These are phyloP conservation scores for Neofusicoccum parvum DNA, from an alignment of 2,329 filamentous ascomycete genomes.

Conservation along the genomic window DNA sequence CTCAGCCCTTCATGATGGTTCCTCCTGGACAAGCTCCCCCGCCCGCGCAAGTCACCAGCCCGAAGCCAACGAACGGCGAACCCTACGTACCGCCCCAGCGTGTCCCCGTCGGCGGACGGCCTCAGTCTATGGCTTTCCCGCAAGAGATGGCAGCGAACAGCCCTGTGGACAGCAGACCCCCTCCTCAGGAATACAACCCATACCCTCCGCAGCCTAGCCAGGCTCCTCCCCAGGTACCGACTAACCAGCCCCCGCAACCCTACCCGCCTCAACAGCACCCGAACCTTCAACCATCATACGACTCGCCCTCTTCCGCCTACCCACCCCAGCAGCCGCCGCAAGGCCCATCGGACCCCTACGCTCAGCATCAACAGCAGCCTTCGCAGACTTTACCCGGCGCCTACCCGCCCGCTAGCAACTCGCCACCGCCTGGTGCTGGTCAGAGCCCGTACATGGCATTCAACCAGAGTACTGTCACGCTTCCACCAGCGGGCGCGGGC, in stretches of 20 bases:
- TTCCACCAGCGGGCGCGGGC: conserved; percentile 24
- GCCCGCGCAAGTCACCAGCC: conserved; percentile 23
- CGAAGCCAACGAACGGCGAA: conserved; percentile 34
- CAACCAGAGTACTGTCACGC: conserved; percentile 29
- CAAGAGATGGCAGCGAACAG: conserved; percentile 52
- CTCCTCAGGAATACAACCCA: conserved; percentile 31
- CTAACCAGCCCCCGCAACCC: conserved; percentile 31
- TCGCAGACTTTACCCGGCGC: background rate
- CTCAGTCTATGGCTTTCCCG: conserved; percentile 42
- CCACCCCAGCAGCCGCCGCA: conserved; percentile 27
- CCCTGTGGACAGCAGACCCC: conserved; percentile 47
- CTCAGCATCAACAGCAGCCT: conserved; percentile 30
- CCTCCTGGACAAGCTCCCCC: conserved; percentile 31
- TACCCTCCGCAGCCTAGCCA: conserved; percentile 27
- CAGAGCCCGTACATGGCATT: conserved; percentile 31
- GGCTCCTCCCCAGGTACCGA: conserved; percentile 21
- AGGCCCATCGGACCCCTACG: conserved; percentile 20
- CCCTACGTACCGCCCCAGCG: conserved; percentile 40
- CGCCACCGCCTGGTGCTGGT: background rate
- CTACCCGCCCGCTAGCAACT: background rate
- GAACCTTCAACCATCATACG: background rate
- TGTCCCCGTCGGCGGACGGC: conserved; percentile 36
- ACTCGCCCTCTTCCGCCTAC: conserved; percentile 33
- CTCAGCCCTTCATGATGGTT: conserved; percentile 43
- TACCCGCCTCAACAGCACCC: conserved; percentile 26